These are phyloP conservation scores for Ustilago trichophora DNA, from an alignment of 1,284 basidiomycete genomes.

Conservation along the genomic window DNA sequence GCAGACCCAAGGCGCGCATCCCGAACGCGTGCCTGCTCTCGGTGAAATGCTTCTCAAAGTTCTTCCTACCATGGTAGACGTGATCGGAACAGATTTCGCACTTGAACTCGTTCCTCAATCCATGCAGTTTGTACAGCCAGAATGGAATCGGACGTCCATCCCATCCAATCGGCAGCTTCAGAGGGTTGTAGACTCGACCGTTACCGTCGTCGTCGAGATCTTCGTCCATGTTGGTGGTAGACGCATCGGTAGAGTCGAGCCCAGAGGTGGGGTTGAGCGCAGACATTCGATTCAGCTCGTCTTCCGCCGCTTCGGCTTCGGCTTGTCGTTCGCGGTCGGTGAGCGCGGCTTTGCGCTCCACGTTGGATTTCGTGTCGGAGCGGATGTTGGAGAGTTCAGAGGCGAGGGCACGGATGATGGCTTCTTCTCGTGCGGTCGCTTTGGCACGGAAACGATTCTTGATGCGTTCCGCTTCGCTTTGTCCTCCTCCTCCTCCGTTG, in stretches of 20 bases:
- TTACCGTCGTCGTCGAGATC: constrained; percentile 69
- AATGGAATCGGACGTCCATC: constrained; percentile 98
- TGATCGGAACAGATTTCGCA: constrained; percentile 91
- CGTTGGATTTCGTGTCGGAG: constrained; percentile 82
- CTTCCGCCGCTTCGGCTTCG: constrained; percentile 76
- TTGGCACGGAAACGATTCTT: constrained; percentile 43
- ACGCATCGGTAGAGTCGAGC: constrained; percentile 15
- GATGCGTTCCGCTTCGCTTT: constrained; percentile 22
- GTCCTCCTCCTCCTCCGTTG: background rate
- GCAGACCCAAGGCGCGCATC: constrained; percentile 94
- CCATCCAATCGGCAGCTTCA: constrained; percentile 96
- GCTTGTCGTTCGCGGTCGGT: constrained; percentile 95
- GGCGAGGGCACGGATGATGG: constrained; percentile 41
- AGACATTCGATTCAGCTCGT: constrained; percentile 47
- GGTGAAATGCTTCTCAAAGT: constrained; percentile 91
- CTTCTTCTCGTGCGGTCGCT: constrained; percentile 55
- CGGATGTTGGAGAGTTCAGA: constrained; percentile 39
- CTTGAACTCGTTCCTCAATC: constrained; percentile 93
- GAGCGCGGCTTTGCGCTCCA: constrained; percentile 92
- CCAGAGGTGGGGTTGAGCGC: constrained; percentile 27
- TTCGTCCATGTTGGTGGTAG: constrained; percentile 23
- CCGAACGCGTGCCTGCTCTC: constrained; percentile 97
- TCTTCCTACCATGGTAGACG: constrained; percentile 83
- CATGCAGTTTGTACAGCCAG: constrained; percentile 98
- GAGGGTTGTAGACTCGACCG: constrained; percentile 94